phyloP scores from a whole-genome alignment of 495 filamentous ascomycete species.

The Aspergillus leporis region DNA sequence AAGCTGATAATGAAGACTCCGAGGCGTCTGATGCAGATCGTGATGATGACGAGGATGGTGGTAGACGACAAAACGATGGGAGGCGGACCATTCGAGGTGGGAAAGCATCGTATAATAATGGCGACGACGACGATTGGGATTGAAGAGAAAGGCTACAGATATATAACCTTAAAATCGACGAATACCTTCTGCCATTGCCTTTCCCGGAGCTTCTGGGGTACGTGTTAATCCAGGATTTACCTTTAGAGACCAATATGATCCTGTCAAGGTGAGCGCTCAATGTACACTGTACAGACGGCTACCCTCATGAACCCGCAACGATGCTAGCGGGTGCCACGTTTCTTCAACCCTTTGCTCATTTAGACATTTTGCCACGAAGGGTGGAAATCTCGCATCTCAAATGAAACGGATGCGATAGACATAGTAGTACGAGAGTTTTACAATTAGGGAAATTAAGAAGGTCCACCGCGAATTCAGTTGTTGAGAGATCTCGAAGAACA shows the following conservation, averaged over 20 bases:
- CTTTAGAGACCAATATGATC: neutral
- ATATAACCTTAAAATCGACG: conserved; percentile 21
- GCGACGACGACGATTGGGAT: conserved; percentile 69
- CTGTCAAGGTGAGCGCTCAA: neutral
- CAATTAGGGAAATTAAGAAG: neutral
- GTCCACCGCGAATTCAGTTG: neutral
- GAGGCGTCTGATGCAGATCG: conserved; percentile 31
- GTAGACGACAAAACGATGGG: conserved; percentile 28
- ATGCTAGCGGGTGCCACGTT: neutral
- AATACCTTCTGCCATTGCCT: neutral
- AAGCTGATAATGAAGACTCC: conserved; percentile 40
- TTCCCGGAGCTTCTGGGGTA: neutral
- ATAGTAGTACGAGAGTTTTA: neutral
- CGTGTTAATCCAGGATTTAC: neutral
- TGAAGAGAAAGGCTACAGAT: conserved; percentile 34
- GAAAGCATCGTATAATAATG: conserved; percentile 26
- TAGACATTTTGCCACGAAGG: neutral
- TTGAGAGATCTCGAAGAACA: neutral
- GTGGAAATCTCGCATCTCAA: neutral
- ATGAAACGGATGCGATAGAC: neutral
- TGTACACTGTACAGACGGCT: neutral
- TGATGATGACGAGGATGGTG: conserved; percentile 30
- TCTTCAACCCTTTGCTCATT: neutral
- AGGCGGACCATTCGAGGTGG: conserved; percentile 55
- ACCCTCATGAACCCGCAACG: neutral